Evolutionary conservation across 306 rosid genomes (phyloP).

Genomic region (Lagenaria siceraria): DNA sequence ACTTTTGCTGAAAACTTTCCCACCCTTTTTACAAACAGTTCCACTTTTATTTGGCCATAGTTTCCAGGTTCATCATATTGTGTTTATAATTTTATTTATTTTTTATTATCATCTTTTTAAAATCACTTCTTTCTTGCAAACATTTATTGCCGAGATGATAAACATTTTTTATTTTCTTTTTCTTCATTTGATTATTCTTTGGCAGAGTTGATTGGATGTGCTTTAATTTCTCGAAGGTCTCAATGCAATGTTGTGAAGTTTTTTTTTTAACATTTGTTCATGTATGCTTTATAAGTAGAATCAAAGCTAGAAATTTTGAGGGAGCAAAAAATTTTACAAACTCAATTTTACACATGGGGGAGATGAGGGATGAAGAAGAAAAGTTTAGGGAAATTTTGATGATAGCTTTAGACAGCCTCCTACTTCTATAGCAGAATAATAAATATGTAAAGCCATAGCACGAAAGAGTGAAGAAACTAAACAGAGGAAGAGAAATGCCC

Average conservation of each 20-base stretch:
- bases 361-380: neutral
- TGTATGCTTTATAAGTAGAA: neutral
- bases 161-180: neutral
- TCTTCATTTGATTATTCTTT: neutral
- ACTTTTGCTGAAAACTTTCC: neutral
- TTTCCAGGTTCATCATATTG: neutral
- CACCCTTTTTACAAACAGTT: neutral
- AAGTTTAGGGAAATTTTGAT: neutral
- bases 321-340: neutral
- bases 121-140: neutral
- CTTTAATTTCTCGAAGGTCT: neutral
- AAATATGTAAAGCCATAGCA: neutral
- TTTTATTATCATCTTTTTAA: neutral
- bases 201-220: neutral
- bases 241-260: neutral
- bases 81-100: neutral
- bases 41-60: neutral
- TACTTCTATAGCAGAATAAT: neutral
- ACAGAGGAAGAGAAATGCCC: neutral
- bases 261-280: neutral
- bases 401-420: neutral
- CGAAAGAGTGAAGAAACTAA: slow-evolving; percentile 8
- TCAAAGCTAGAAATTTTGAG: neutral
- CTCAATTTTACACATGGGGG: neutral
- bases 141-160: neutral